Evolutionary conservation across 2,329 filamentous ascomycete genomes (phyloP).

Genomic region (Aspergillus bombycis): DNA sequence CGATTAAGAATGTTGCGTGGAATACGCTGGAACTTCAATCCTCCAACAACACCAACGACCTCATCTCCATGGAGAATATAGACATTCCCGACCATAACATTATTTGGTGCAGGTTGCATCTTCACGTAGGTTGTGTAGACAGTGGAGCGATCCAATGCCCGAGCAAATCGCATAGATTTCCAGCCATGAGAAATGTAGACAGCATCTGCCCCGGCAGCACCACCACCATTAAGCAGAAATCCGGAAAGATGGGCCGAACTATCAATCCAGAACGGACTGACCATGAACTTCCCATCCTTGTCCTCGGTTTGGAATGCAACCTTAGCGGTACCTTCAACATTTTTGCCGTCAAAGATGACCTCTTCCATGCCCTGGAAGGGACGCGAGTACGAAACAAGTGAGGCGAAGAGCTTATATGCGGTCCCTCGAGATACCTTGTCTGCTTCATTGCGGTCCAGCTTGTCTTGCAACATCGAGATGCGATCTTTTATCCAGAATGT

Average conservation of each 20-base stretch:
- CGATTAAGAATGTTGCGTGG: background rate
- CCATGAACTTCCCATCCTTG: conserved; percentile 18
- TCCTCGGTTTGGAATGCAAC: conserved; percentile 18
- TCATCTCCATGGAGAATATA: background rate
- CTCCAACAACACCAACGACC: background rate
- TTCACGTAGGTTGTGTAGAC: background rate
- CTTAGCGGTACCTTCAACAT: conserved; percentile 26
- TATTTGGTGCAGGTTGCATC: background rate
- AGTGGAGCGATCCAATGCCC: background rate
- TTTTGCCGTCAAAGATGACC: conserved; percentile 25
- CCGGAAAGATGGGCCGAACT: conserved; percentile 28
- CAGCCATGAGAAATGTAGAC: background rate
- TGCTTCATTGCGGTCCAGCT: conserved; percentile 6
- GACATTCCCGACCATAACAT: background rate
- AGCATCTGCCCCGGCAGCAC: background rate
- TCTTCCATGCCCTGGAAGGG: conserved; percentile 32
- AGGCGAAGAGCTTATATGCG: conserved; percentile 33
- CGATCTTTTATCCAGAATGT: background rate
- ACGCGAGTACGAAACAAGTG: conserved; percentile 29
- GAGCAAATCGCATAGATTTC: background rate
- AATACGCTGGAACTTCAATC: background rate
- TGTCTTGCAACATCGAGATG: background rate
- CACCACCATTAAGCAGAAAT: conserved; percentile 26
- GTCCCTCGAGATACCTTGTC: conserved; percentile 20
- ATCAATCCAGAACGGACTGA: conserved; percentile 26